phyloP scores from a whole-genome alignment of 805 yeast genomes.

The Kazachstania martiniae region DNA sequence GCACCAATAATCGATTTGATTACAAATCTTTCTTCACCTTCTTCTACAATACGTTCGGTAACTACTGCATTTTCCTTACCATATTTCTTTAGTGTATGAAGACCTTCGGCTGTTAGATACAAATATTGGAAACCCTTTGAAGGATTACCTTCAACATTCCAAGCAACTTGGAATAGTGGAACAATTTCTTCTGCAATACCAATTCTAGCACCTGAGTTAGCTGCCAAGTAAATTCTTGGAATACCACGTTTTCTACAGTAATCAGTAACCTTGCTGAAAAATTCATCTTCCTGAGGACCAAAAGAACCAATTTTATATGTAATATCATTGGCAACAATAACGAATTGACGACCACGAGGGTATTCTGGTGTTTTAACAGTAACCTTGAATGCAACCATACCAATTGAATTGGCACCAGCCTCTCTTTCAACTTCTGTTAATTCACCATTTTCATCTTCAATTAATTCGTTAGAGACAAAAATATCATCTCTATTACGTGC shows the following conservation, averaged over 20 bases:
- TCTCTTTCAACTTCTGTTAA: slow-evolving; percentile 87
- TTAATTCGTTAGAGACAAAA: slow-evolving; percentile 72
- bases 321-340: slow-evolving; percentile 92
- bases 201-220: slow-evolving; percentile 98
- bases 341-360: slow-evolving; percentile 90
- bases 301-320: slow-evolving; percentile 97
- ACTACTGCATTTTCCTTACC: slow-evolving; percentile 53
- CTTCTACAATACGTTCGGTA: slow-evolving; percentile 72
- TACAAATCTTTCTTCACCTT: slow-evolving; percentile 72
- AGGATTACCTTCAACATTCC: slow-evolving; percentile 72
- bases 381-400: slow-evolving; percentile 95
- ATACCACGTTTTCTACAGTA: slow-evolving; percentile 83
- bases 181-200: slow-evolving; percentile 96
- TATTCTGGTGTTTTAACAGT: slow-evolving; percentile 92
- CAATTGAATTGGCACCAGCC: slow-evolving; percentile 90
- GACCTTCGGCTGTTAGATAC: slow-evolving; percentile 64
- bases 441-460: slow-evolving; percentile 64
- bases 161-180: slow-evolving; percentile 80
- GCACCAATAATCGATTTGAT: slow-evolving; percentile 84
- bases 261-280: slow-evolving; percentile 87
- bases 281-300: slow-evolving; percentile 91
- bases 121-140: slow-evolving; percentile 84
- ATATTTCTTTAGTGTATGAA: slow-evolving; percentile 41
- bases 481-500: slow-evolving; percentile 40
- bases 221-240: slow-evolving; percentile 92